Conservation (phyloP, 2,329 filamentous ascomycete genomes). For the Lasiodiplodia sp. region DNA sequence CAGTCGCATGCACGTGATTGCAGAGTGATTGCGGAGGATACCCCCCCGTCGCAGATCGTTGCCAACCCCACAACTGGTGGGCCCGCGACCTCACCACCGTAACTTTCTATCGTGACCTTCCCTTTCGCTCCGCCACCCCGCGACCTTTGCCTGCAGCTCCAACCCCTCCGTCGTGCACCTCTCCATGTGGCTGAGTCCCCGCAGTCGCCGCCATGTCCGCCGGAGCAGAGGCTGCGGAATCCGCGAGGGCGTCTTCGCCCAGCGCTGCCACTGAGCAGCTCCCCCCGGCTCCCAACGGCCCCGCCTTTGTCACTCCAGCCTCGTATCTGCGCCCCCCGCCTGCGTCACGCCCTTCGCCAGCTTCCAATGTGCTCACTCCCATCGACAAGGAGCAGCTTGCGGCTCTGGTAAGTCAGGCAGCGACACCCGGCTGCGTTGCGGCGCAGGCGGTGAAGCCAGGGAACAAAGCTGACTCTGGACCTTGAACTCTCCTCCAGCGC, state of each 20-base stretch:
- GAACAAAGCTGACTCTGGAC: neutral
- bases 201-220: conserved; percentile 46
- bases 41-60: conserved; percentile 26
- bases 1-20: conserved; percentile 22
- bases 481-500: conserved; percentile 61
- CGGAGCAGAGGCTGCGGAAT: conserved; percentile 45
- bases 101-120: conserved; percentile 31
- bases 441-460: conserved; percentile 20
- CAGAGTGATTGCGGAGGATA: conserved; percentile 18
- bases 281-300: conserved; percentile 32
- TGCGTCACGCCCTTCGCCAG: conserved; percentile 37
- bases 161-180: conserved; percentile 12
- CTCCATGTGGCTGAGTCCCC: conserved; percentile 47
- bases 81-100: conserved; percentile 29
- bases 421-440: conserved; percentile 1
- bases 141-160: conserved; percentile 9
- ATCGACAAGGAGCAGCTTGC: conserved; percentile 80
- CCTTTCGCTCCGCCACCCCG: conserved; percentile 12
- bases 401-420: conserved; percentile 69
- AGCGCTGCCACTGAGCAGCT: conserved; percentile 38
- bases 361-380: conserved; percentile 58
- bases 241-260: conserved; percentile 35
- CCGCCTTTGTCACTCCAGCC: conserved; percentile 47
- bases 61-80: conserved; percentile 29
- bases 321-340: conserved; percentile 45